phyloP scores from a whole-genome alignment of 495 filamentous ascomycete genomes.

The Cenococcum geophilum region DNA sequence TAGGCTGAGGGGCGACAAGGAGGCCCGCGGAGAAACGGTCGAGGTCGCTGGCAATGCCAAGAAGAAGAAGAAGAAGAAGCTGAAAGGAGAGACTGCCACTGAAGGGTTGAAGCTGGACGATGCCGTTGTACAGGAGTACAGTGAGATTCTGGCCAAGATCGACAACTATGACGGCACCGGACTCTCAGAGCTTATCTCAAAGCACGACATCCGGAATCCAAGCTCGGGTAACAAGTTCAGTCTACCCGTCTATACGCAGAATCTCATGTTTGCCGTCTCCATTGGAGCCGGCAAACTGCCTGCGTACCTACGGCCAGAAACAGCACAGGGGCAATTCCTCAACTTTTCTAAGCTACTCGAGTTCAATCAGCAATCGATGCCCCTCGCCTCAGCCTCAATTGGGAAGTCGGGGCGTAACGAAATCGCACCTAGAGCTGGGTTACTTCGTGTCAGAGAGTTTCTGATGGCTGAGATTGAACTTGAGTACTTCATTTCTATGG shows the following conservation, averaged over 20 bases:
- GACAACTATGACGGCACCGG: slow-evolving; percentile 64
- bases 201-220: slow-evolving; percentile 61
- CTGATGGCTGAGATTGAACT: slow-evolving; percentile 76
- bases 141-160: slow-evolving; percentile 63
- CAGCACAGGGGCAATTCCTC: slow-evolving; percentile 26
- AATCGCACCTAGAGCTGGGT: slow-evolving; percentile 61
- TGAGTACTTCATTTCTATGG: no score
- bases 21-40: slow-evolving; percentile 54
- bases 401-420: slow-evolving; percentile 73
- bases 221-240: slow-evolving; percentile 52
- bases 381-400: slow-evolving; percentile 70
- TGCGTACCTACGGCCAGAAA: background rate
- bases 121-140: slow-evolving; percentile 58
- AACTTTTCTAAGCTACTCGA: slow-evolving; percentile 66
- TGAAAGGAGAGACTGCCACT: slow-evolving; percentile 51
- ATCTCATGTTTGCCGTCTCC: slow-evolving; percentile 68
- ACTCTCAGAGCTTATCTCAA: slow-evolving; percentile 61
- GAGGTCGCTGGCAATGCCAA: slow-evolving; percentile 42
- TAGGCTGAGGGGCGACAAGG: slow-evolving; percentile 60
- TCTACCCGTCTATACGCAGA: slow-evolving; percentile 59
- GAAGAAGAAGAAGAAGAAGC: slow-evolving; percentile 56
- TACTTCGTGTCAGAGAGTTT: slow-evolving; percentile 65
- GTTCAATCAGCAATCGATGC: slow-evolving; percentile 66
- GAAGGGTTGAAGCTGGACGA: slow-evolving; percentile 67
- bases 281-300: slow-evolving; percentile 47